Percentiles rank a stretch among this genome's conserved stretches.
Evolutionary conservation across 2,329 filamentous ascomycete genomes (phyloP).

Genomic region (Leptographium galeiforme): DNA sequence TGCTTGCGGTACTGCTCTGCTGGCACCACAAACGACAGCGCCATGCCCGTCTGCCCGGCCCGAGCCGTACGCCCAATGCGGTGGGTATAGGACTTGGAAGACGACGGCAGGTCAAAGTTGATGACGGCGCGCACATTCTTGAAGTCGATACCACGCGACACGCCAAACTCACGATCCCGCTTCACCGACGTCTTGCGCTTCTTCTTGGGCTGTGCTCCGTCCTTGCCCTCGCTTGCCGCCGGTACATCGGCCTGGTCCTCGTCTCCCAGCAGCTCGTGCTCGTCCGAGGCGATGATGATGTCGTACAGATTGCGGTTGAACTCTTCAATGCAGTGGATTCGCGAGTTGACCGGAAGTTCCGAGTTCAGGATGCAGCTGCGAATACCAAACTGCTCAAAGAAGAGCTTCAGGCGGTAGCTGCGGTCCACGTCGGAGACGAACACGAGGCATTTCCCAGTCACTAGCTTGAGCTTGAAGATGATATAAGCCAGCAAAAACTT

Average conservation of each 20-base stretch:
- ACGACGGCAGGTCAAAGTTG: conserved; percentile 89
- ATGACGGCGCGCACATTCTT: conserved; percentile 87
- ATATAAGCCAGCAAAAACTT: conserved; percentile 90
- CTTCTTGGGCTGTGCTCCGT: conserved; percentile 33
- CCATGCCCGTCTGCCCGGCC: conserved; percentile 84
- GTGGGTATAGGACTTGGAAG: conserved; percentile 89
- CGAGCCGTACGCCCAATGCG: conserved; percentile 87
- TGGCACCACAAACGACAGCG: conserved; percentile 88
- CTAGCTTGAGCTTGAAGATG: conserved; percentile 85
- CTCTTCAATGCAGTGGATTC: conserved; percentile 89
- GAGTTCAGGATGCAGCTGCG: conserved; percentile 89
- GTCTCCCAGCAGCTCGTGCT: conserved; percentile 20
- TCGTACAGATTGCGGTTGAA: conserved; percentile 97
- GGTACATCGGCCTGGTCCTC: conserved; percentile 30
- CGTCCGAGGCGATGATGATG: conserved; percentile 88
- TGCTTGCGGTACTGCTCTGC: conserved; percentile 75
- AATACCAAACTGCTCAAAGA: conserved; percentile 93
- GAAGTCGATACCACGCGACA: conserved; percentile 95
- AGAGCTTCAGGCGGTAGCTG: conserved; percentile 87
- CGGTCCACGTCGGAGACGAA: conserved; percentile 71
- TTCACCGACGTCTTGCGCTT: conserved; percentile 47
- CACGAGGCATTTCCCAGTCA: conserved; percentile 74
- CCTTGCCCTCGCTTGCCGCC: conserved; percentile 17
- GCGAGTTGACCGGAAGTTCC: conserved; percentile 82
- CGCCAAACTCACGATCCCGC: conserved; percentile 75